Conservation (phyloP, 495 filamentous ascomycete species). For the Penicillium argentinense region DNA sequence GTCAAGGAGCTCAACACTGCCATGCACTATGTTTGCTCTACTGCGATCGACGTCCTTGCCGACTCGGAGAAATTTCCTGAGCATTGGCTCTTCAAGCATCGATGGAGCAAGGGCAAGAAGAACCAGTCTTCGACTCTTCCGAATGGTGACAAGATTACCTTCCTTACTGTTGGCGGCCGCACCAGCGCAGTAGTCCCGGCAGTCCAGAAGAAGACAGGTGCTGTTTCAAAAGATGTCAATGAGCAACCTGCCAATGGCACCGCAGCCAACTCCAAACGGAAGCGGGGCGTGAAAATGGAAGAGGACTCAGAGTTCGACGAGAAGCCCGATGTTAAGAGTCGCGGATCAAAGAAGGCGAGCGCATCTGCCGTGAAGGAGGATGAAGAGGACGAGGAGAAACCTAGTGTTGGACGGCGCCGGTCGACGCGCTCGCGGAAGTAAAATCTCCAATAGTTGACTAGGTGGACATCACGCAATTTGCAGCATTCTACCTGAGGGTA, state of each 20-base stretch:
- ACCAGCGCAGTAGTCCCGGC: constrained; percentile 85
- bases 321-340: constrained; percentile 21
- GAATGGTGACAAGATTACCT: constrained; percentile 79
- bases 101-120: constrained; percentile 90
- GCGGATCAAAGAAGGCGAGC: constrained; percentile 22
- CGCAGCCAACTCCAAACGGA: constrained; percentile 31
- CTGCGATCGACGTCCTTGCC: constrained; percentile 73
- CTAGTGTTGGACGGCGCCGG: constrained; percentile 31
- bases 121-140: constrained; percentile 64
- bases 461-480: no score
- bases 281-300: constrained; percentile 37
- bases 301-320: constrained; percentile 27
- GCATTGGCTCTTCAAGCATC: constrained; percentile 87
- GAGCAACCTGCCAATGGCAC: constrained; percentile 23
- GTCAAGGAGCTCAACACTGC: constrained; percentile 69
- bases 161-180: constrained; percentile 81
- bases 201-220: constrained; percentile 79
- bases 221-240: constrained; percentile 36
- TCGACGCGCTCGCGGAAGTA: constrained; percentile 38
- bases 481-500: no score
- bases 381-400: constrained; percentile 21
- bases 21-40: constrained; percentile 74
- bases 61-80: constrained; percentile 83
- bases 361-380: constrained; percentile 25
- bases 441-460: neutral